phyloP scores from a whole-genome alignment of 108 stramenopile species.

The Hondaea fermentalgiana region DNA sequence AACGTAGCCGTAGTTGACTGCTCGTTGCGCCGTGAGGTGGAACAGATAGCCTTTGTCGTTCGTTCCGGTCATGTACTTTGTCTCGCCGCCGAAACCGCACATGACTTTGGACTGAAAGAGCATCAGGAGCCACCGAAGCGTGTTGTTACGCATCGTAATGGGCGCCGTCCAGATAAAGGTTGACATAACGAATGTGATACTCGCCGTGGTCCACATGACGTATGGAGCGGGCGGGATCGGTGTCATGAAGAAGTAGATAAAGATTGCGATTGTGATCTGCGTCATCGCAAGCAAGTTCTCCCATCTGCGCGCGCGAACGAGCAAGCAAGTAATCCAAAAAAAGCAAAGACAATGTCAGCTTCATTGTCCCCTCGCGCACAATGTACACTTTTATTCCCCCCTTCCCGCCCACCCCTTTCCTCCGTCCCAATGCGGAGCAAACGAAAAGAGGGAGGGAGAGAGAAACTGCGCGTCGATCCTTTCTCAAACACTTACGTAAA shows the following conservation, averaged over 20 bases:
- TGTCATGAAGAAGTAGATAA: slow-evolving; percentile 39
- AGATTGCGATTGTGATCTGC: slow-evolving; percentile 7
- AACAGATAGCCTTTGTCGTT: slow-evolving; percentile 57
- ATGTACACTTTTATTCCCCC: too few relatives aligned
- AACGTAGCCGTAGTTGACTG: slow-evolving; percentile 51
- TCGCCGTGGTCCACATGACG: slow-evolving; percentile 4
- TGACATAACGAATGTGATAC: not conserved
- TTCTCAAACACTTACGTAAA: slow-evolving; percentile 28
- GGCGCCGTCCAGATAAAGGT: slow-evolving; percentile 50
- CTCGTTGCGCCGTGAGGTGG: slow-evolving; percentile 51
- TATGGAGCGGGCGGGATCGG: slow-evolving; percentile 21
- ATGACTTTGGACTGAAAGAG: slow-evolving; percentile 47
- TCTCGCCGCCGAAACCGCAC: slow-evolving; percentile 36
- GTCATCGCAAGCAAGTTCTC: not conserved
- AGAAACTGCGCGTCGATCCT: not conserved
- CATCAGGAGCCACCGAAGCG: slow-evolving; percentile 43
- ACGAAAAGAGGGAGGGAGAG: too few relatives aligned
- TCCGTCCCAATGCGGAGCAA: too few relatives aligned
- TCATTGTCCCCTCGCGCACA: too few relatives aligned
- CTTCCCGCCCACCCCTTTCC: too few relatives aligned
- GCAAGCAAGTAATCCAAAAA: not conserved
- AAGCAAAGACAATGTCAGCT: not conserved
- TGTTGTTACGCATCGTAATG: slow-evolving; percentile 41
- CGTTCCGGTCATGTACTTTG: slow-evolving; percentile 51
- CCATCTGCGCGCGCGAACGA: not conserved